These are phyloP conservation scores for Candida sanyaensis DNA, from an alignment of 1,139 yeast species.

Conservation along the genomic window DNA sequence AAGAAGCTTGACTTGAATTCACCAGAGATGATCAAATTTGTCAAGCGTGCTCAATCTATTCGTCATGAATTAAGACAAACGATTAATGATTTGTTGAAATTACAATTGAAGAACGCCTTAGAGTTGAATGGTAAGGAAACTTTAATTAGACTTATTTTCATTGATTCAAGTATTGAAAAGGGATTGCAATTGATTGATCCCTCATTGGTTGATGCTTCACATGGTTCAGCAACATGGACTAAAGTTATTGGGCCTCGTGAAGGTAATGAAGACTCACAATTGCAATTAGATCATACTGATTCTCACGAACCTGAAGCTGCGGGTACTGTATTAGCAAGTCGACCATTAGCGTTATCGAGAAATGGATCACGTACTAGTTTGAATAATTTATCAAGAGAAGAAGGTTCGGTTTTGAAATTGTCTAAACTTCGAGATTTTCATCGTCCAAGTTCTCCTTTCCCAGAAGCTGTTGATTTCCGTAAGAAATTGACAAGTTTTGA, in stretches of 20 bases:
- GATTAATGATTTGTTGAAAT: constrained; percentile 55
- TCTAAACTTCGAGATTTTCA: constrained; percentile 31
- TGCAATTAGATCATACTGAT: constrained; percentile 3
- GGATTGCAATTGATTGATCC: constrained; percentile 56
- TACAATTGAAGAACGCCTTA: constrained; percentile 55
- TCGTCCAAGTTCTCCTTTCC: constrained; percentile 16
- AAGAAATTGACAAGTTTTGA: constrained; percentile 45
- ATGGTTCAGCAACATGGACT: constrained; percentile 15
- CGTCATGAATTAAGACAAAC: constrained; percentile 52
- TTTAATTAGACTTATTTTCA: constrained; percentile 62
- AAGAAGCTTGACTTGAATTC: constrained; percentile 28
- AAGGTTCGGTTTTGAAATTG: constrained; percentile 42
- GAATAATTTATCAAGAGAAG: constrained; percentile 38
- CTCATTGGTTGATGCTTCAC: constrained; percentile 26
- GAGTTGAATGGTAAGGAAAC: constrained; percentile 74
- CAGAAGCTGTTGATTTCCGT: constrained; percentile 46
- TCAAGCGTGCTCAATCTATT: constrained; percentile 43
- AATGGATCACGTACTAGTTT: constrained; percentile 39
- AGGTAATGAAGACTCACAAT: constrained; percentile 4
- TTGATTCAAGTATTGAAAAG: constrained; percentile 70
- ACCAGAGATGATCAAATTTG: constrained; percentile 40
- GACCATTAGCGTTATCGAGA: constrained; percentile 33
- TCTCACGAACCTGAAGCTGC: constrained; percentile 6
- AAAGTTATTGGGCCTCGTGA: constrained; percentile 8
- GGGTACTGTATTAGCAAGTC: constrained; percentile 17